A percentile compares a stretch with the other conserved stretches of the same genome.
These are phyloP conservation scores for Heliamphora pulchella DNA, from an alignment of 179 eudicot species.

Conservation along the genomic window DNA sequence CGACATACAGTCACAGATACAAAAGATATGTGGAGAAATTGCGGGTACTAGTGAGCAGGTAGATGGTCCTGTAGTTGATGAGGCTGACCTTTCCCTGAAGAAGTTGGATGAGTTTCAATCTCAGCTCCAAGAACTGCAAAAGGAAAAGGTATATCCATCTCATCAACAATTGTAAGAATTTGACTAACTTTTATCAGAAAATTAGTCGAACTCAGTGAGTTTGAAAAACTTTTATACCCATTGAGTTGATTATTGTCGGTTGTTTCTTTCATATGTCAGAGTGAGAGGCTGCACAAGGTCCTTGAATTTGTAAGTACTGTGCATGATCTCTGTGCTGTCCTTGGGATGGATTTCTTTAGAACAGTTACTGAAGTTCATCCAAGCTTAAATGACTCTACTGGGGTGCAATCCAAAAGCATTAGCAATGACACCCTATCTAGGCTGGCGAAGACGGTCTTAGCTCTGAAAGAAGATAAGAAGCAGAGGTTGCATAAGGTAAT, in stretches of 20 bases:
- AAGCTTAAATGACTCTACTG: slow-evolving; percentile 76
- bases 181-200: background rate
- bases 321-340: slow-evolving; percentile 93
- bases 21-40: slow-evolving; percentile 78
- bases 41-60: slow-evolving; percentile 52
- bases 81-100: slow-evolving; percentile 72
- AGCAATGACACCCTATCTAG: slow-evolving; percentile 83
- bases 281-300: slow-evolving; percentile 92
- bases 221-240: background rate
- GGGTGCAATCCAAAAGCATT: slow-evolving; percentile 82
- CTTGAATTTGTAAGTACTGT: slow-evolving; percentile 86
- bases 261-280: slow-evolving; percentile 42
- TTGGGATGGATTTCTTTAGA: slow-evolving; percentile 88
- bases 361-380: slow-evolving; percentile 97
- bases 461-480: slow-evolving; percentile 78
- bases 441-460: slow-evolving; percentile 82
- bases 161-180: background rate
- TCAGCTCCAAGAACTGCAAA: slow-evolving; percentile 92
- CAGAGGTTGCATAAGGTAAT: slow-evolving; percentile 83
- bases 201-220: background rate
- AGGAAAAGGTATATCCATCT: slow-evolving; percentile 56
- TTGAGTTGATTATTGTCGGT: background rate
- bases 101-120: slow-evolving; percentile 78
- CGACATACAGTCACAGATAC: slow-evolving; percentile 81
- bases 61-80: slow-evolving; percentile 59